These are phyloP conservation scores for Staphylotrichum longicolle DNA, from an alignment of 495 filamentous ascomycete species.

Conservation along the genomic window DNA sequence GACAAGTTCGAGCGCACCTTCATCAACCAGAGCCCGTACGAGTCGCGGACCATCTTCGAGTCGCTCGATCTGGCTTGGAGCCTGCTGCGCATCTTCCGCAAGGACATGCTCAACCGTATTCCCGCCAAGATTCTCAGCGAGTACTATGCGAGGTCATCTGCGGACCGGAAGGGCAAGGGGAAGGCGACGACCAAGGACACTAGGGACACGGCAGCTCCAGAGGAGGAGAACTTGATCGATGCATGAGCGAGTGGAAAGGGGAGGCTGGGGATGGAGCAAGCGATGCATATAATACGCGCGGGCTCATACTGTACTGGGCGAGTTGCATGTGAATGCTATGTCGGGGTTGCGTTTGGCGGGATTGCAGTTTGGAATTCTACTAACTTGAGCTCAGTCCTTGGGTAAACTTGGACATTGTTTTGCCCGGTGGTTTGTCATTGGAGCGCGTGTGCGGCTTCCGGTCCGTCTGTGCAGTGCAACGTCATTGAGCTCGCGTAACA, in stretches of 20 bases:
- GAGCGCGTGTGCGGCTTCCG: conserved; percentile 4
- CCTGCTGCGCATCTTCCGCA: conserved; percentile 91
- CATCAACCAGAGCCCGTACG: conserved; percentile 89
- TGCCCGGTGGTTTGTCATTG: conserved; percentile 4
- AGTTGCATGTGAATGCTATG: conserved; percentile 9
- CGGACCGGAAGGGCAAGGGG: conserved; percentile 51
- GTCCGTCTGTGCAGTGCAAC: neutral
- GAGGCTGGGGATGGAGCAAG: neutral
- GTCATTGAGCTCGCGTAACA: neutral
- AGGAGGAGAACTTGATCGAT: conserved; percentile 68
- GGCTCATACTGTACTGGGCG: neutral
- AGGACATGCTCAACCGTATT: conserved; percentile 96
- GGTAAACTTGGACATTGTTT: neutral
- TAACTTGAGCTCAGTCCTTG: neutral
- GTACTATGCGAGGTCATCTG: conserved; percentile 77
- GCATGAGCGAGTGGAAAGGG: conserved; percentile 38
- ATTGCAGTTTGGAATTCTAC: conserved; percentile 16
- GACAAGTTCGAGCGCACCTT: conserved; percentile 96
- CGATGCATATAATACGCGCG: conserved; percentile 7
- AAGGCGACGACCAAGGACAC: conserved; percentile 59
- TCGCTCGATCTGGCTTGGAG: conserved; percentile 95
- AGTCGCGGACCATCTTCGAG: conserved; percentile 84
- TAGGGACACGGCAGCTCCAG: conserved; percentile 48
- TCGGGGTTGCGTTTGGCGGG: conserved; percentile 7
- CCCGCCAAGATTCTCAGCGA: conserved; percentile 90